Conservation (phyloP, 352 stramenopile species). For the Thraustochytrium striatum region DNA sequence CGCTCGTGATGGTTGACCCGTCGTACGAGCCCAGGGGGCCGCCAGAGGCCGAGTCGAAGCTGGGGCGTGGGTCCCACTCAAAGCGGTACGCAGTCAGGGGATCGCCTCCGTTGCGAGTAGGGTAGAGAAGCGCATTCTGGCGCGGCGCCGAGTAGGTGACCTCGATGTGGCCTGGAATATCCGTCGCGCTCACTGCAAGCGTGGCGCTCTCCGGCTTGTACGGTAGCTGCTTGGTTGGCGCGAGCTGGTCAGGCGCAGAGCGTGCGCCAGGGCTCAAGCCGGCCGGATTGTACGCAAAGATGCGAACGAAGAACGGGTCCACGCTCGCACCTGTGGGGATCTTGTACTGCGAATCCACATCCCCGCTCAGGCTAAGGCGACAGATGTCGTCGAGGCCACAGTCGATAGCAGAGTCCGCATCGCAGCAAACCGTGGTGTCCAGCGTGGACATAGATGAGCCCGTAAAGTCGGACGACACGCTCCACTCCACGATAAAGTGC, state of each 20-base stretch:
- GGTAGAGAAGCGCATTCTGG: constrained; percentile 49
- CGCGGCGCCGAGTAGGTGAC: neutral
- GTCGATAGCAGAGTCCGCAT: neutral
- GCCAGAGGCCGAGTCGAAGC: constrained; percentile 65
- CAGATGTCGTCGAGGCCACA: neutral
- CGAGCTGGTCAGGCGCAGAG: neutral
- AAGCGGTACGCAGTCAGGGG: constrained; percentile 85
- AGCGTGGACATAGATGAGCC: neutral
- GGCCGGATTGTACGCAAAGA: constrained; percentile 72
- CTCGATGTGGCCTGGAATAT: constrained; percentile 28
- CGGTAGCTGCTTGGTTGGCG: constrained; percentile 57
- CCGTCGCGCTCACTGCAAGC: constrained; percentile 60
- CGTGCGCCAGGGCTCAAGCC: neutral
- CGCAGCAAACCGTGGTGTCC: neutral
- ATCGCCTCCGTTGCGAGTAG: constrained; percentile 80
- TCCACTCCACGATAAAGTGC: constrained; percentile 37
- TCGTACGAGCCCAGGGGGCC: neutral
- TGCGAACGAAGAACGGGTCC: constrained; percentile 70
- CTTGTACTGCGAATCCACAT: constrained; percentile 60
- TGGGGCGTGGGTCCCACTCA: constrained; percentile 80
- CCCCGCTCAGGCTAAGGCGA: neutral
- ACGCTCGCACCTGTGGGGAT: constrained; percentile 65
- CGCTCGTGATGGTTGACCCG: neutral
- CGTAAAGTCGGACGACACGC: neutral
- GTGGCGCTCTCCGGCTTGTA: constrained; percentile 67